Evolutionary conservation across 257 asterid genomes (phyloP).

Genomic region (Perilla frutescens): DNA sequence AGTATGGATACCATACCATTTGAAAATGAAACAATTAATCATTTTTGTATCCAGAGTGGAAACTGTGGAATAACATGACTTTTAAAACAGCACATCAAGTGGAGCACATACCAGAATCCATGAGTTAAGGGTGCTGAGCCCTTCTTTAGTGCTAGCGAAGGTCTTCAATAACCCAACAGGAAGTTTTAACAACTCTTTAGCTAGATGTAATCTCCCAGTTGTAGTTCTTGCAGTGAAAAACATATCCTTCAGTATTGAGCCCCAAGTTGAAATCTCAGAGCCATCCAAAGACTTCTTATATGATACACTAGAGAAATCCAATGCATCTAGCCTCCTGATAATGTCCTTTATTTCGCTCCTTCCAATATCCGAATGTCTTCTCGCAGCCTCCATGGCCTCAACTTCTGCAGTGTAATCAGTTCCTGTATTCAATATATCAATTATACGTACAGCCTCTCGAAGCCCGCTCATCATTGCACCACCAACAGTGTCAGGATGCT

Average conservation of each 20-base stretch:
- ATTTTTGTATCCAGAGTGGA: slow-evolving; percentile 23
- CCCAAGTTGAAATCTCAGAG: slow-evolving; percentile 59
- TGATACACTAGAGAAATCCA: slow-evolving; percentile 63
- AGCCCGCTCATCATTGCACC: slow-evolving; percentile 99
- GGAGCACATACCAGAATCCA: slow-evolving; percentile 84
- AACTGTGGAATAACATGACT: slow-evolving; percentile 16
- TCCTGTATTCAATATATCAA: slow-evolving; percentile 75
- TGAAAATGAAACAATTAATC: slow-evolving; percentile 16
- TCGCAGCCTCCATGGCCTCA: slow-evolving; percentile 90
- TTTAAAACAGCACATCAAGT: slow-evolving; percentile 28
- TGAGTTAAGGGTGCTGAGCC: slow-evolving; percentile 83
- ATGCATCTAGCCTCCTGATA: slow-evolving; percentile 73
- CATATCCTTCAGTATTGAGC: slow-evolving; percentile 74
- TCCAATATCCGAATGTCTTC: slow-evolving; percentile 70
- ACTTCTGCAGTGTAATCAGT: slow-evolving; percentile 81
- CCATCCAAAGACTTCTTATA: slow-evolving; percentile 71
- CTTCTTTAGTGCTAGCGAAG: slow-evolving; percentile 90
- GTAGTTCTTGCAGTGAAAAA: slow-evolving; percentile 80
- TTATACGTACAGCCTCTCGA: slow-evolving; percentile 93
- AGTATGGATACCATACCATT: too few species aligned
- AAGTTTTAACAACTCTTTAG: slow-evolving; percentile 86
- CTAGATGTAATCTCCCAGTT: slow-evolving; percentile 87
- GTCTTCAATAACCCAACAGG: slow-evolving; percentile 88
- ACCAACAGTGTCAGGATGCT: slow-evolving; percentile 99
- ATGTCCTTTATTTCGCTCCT: slow-evolving; percentile 90